These are phyloP conservation scores for Coemansia sp. DNA, from an alignment of 371 early-diverging fungal genomes.

Conservation along the genomic window DNA sequence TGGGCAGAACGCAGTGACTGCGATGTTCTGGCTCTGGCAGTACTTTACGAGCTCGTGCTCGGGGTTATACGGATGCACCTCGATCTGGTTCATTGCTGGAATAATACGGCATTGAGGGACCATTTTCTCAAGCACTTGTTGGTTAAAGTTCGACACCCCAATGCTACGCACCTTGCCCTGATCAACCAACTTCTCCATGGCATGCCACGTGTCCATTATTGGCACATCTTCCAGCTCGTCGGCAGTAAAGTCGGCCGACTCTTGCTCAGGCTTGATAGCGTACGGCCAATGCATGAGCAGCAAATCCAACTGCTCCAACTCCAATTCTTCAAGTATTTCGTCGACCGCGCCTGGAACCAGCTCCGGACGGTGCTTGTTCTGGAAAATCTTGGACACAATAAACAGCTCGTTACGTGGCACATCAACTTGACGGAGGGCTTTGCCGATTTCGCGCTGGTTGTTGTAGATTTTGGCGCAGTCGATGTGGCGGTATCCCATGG, in stretches of 20 bases:
- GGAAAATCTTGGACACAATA: conserved; percentile 91
- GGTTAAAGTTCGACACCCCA: conserved; percentile 66
- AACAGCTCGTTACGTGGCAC: conserved; percentile 66
- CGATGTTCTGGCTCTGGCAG: conserved; percentile 67
- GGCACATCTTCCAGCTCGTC: conserved; percentile 37
- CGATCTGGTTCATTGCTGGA: conserved; percentile 85
- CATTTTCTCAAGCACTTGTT: conserved; percentile 66
- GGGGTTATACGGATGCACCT: conserved; percentile 87
- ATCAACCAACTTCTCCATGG: conserved; percentile 63
- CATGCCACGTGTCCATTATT: conserved; percentile 50
- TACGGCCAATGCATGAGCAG: conserved; percentile 85
- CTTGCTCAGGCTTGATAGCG: conserved; percentile 22
- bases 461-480: conserved; percentile 60
- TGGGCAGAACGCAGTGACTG: conserved; percentile 82
- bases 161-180: conserved; percentile 65
- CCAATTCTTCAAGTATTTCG: conserved; percentile 71
- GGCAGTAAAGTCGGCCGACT: neutral
- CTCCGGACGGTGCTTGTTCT: conserved; percentile 72
- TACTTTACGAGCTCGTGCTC: conserved; percentile 70
- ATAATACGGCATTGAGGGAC: conserved; percentile 64
- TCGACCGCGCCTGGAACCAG: conserved; percentile 65
- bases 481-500: conserved; percentile 52
- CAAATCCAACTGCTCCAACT: conserved; percentile 82
- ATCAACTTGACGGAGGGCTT: conserved; percentile 23
- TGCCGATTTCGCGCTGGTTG: conserved; percentile 87